Conservation (phyloP, 768 basidiomycete species). For the Leucocoprinus birnbaumii region DNA sequence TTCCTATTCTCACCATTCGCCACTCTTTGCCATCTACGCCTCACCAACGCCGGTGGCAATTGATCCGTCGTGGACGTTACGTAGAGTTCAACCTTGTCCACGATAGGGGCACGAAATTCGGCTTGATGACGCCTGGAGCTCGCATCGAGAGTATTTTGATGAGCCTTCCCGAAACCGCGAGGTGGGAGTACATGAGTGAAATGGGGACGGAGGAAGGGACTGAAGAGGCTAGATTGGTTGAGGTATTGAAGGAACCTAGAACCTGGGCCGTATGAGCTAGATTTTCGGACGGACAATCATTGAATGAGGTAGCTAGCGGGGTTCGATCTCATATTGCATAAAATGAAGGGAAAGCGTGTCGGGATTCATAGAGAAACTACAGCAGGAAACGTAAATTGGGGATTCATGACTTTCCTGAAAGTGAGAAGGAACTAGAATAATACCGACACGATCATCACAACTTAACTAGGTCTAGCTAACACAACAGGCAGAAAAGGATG, state of each 20-base stretch:
- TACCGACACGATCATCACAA: too few relatives aligned
- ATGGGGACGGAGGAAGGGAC: constrained; percentile 61
- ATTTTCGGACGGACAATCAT: background rate
- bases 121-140: constrained; percentile 79
- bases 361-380: too few relatives aligned
- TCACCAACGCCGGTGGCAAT: constrained; percentile 85
- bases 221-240: constrained; percentile 63
- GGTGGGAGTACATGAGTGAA: constrained; percentile 89
- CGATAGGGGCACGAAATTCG: constrained; percentile 88
- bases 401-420: too few relatives aligned
- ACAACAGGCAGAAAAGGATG: too few relatives aligned
- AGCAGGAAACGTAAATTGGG: too few relatives aligned
- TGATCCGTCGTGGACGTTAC: constrained; percentile 86
- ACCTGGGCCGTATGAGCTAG: constrained; percentile 52
- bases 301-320: too few relatives aligned
- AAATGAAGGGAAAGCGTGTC: too few relatives aligned
- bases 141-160: constrained; percentile 89
- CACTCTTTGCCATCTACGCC: constrained; percentile 55
- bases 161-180: constrained; percentile 83
- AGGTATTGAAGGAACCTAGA: constrained; percentile 57
- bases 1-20: constrained; percentile 76
- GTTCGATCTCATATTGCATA: too few relatives aligned
- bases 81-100: constrained; percentile 93
- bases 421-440: too few relatives aligned
- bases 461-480: too few relatives aligned